A percentile compares a stretch with the other conserved stretches of the same genome.
Conservation (phyloP, 1,284 basidiomycete genomes). For the Blastosporella zonata region DNA sequence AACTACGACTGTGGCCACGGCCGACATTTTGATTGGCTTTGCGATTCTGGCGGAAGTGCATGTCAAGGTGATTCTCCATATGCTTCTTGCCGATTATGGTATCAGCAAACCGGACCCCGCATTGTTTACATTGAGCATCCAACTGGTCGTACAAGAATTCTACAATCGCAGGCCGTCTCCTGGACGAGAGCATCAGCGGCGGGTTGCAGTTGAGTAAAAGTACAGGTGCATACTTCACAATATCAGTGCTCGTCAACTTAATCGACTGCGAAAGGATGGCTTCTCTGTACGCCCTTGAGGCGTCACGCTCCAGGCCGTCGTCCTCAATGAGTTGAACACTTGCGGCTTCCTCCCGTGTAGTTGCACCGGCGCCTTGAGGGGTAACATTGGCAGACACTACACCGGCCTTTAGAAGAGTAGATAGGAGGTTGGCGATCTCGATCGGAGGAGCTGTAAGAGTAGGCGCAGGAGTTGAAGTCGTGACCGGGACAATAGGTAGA, state of each 20-base stretch:
- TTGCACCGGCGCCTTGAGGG: slow-evolving; percentile 46
- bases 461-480: slow-evolving; percentile 29
- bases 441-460: slow-evolving; percentile 29
- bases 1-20: slow-evolving; percentile 87
- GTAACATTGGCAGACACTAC: slow-evolving; percentile 58
- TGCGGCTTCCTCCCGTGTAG: slow-evolving; percentile 38
- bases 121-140: slow-evolving; percentile 89
- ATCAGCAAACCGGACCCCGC: slow-evolving; percentile 84
- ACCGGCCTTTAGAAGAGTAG: slow-evolving; percentile 70
- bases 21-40: slow-evolving; percentile 83
- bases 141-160: slow-evolving; percentile 74
- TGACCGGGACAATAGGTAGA: slow-evolving; percentile 21
- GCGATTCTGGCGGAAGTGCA: slow-evolving; percentile 95
- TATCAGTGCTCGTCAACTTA: slow-evolving; percentile 67
- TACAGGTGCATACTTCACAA: slow-evolving; percentile 57
- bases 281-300: slow-evolving; percentile 62
- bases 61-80: slow-evolving; percentile 91
- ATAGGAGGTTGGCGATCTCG: slow-evolving; percentile 60
- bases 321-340: slow-evolving; percentile 33
- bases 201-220: slow-evolving; percentile 2
- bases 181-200: slow-evolving; percentile 27
- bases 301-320: slow-evolving; percentile 46
- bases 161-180: slow-evolving; percentile 59
- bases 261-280: slow-evolving; percentile 69
- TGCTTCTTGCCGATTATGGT: slow-evolving; percentile 68